Evolutionary conservation across 192 early-diverging fungal genomes (phyloP), one percentile per base, ranked within the genome.

Genomic region (Endogone sp.): DNA sequence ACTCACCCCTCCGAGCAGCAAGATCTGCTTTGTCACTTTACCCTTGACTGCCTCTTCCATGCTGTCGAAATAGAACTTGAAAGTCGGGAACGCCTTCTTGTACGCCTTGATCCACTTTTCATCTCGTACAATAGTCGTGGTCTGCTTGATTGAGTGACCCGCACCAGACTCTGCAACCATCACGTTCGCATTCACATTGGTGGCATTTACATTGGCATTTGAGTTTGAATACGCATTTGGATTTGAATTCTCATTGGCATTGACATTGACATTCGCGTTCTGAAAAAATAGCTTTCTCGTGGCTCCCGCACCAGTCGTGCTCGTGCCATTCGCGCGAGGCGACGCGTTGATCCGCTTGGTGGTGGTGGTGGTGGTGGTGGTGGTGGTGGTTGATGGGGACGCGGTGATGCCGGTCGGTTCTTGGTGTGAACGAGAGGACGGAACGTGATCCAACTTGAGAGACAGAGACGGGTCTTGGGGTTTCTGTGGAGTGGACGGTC

Each of bases 61-160:
- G 28, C 63, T 64, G 56, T 71, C 69, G 55, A 71, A 57, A 64
- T 58, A 71, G 49, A 71, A 64, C 21, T 28, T 44, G 60, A 64
- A 71, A 3, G 29, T 64, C 16, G 27, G 29, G 32, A 71, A 71
- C 16, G 63, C 69, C 22, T 71, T 71, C 3, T 16, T 67, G 3
- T 67, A 67, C 29, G 65, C 65, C 23, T 28, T 55, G 23, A 56
- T 30, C 65, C 65, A 67, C 13, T 30, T 55, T 16, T 67, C 65
- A 56, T 67, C 65, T 6, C 37, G 37, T 6, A 49, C 37, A 49
- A 49, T 16, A 16, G 16, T 49, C 9, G 37, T 6, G 16, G 37
- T 49, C 37, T n/a, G n/a, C n/a, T n/a, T n/a, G n/a, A 49, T 16
- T 49, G 37, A 6, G 16, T 6, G 16, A 49, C 16, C 16, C 37